Percentiles rank a stretch among this genome's conserved stretches.
Conservation (phyloP, 176 grass and related monocot genomes). For the Urochloa ruziziensis region DNA sequence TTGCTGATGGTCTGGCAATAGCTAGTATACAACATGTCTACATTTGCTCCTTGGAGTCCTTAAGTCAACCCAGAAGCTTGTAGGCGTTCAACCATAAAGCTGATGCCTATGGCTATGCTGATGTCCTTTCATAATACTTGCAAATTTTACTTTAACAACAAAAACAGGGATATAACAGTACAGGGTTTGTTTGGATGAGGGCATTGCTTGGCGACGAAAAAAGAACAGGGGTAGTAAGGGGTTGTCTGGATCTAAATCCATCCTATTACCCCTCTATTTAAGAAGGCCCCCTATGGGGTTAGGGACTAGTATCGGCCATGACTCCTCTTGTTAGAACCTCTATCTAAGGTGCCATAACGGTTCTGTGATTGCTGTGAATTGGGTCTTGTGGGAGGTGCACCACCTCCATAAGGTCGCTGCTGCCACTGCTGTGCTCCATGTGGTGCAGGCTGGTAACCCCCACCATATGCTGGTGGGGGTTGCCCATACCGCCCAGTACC, state of each 20-base stretch:
- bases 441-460: constrained; percentile 46
- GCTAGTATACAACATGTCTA: constrained; percentile 32
- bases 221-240: neutral
- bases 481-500: constrained; percentile 50
- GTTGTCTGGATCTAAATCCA: neutral
- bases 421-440: constrained; percentile 58
- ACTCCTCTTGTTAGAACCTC: constrained; percentile 60
- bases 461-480: neutral
- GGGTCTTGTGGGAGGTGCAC: constrained; percentile 36
- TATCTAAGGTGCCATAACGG: constrained; percentile 55
- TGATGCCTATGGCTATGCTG: neutral
- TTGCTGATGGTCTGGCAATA: neutral
- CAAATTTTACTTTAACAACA: constrained; percentile 21
- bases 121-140: neutral
- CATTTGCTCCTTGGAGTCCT: constrained; percentile 7
- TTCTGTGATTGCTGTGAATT: constrained; percentile 55
- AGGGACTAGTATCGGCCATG: constrained; percentile 48
- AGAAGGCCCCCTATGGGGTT: neutral
- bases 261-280: neutral
- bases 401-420: constrained; percentile 45
- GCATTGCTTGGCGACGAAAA: neutral
- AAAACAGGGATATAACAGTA: constrained; percentile 11
- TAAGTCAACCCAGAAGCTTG: constrained; percentile 8
- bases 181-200: neutral
- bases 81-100: neutral